Evolutionary conservation across 2,329 filamentous ascomycete genomes (phyloP), one percentile per base, ranked within the genome.

Genomic region (Exophiala oligosperma): DNA sequence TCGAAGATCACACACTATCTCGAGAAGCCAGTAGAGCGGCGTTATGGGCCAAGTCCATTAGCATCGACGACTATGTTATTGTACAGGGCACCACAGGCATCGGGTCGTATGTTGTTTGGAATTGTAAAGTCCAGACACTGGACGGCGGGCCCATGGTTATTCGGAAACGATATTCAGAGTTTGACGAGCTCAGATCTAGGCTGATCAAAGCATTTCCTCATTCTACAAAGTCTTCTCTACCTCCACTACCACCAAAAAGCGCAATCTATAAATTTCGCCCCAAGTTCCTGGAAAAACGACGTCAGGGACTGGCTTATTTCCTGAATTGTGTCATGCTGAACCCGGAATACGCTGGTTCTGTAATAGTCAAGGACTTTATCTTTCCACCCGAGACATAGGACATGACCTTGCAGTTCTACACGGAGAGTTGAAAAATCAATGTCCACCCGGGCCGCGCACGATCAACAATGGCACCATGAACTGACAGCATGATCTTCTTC

Each of bases 51-150:
- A 81, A 78, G 52, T 79, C 80, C 56, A 85, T 87, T 41, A 76
- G 78, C 5, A 83, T 89, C 52, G 80, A 85, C 56, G 84, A 86
- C 68, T 81, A 86, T 74, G 79, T 82, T 35, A 77, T 88, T 63
- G 80, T 88, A 29, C 79, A 80, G 60, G 85, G 84, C 7, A 63
- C 57, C 41, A 54, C 61, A 23, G 82, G 82, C 4, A 76, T 87
- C 49, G 93, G 93, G n/a, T 90, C 92, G 1, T 99, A 97, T 76
- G 91, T 97, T 1, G 92, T 96, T 6, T 99, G 91, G 90, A 94
- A 91, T 70, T 92, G 94, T 68, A 85, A 82, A 49, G 90, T 99
- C 46, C 87, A 94, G 72, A 97, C 92, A 2, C 77, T 97, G 51
- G 88, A 86, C 73, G 81, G 83, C 51, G 78, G 80, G 24, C 79